Conservation (phyloP, 306 rosid species). For the Arachis stenosperma region DNA sequence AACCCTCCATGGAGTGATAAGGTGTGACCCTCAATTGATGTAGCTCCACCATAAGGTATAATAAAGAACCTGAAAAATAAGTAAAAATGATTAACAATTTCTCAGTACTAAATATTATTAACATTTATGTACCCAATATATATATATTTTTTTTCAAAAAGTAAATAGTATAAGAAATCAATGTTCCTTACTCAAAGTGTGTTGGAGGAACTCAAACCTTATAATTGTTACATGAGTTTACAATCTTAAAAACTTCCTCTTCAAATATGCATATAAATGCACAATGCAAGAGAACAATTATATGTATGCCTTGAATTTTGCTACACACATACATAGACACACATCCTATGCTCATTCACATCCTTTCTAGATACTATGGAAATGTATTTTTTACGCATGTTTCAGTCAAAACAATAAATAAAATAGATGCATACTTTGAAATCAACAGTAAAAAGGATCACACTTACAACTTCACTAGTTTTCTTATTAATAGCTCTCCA, state of each 20-base stretch:
- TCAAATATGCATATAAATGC: constrained; percentile 70
- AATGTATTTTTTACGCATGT: neutral
- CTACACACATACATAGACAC: neutral
- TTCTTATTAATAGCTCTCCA: constrained; percentile 92
- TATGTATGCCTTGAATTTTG: constrained; percentile 12
- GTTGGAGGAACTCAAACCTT: constrained; percentile 56
- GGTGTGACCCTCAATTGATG: constrained; percentile 97
- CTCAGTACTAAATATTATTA: constrained; percentile 31
- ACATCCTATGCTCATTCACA: constrained; percentile 16
- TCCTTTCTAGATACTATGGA: constrained; percentile 18
- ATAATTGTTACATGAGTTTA: constrained; percentile 66
- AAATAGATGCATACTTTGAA: constrained; percentile 6
- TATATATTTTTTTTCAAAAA: neutral
- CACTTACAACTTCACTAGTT: constrained; percentile 94
- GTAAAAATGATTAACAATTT: constrained; percentile 34
- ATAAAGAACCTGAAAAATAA: constrained; percentile 70
- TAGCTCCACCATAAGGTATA: constrained; percentile 97
- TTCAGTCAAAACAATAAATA: constrained; percentile 18
- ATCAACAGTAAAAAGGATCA: constrained; percentile 16
- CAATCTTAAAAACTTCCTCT: constrained; percentile 80
- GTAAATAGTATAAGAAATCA: neutral
- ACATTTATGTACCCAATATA: constrained; percentile 24
- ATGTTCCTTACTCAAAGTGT: neutral
- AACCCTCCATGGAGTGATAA: constrained; percentile 86
- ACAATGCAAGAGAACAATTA: constrained; percentile 28